Evolutionary conservation across 192 early-diverging fungal genomes (phyloP), one percentile per base, ranked within the genome.

Genomic region (Gaertneriomyces sp.): DNA sequence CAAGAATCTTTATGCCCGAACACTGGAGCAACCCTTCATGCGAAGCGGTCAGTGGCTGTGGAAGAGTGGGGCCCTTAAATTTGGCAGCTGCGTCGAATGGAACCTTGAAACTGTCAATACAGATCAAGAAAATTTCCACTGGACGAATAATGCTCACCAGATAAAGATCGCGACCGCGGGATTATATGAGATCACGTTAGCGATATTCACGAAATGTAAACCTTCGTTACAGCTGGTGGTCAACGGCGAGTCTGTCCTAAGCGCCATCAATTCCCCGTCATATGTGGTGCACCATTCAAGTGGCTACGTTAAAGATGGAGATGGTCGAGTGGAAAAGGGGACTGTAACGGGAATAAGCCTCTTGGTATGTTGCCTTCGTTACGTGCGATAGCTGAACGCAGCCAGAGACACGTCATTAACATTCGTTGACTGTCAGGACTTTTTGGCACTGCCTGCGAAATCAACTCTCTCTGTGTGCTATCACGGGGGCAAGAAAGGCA

Each of bases 191-290:
- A 74, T 84, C 56, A 56, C 68, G 4, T 77, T 81, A 59, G 63
- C 73, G 0, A 72, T 84, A 52, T 84, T 81, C 58, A 72, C 78
- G 38, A 72, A 68, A 43, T 53, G 60, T 46, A 66, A 69, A 46
- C 79, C 80, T 45, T 74, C 77, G 8, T 61, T 84, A 39, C 75
- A 82, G 60, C 25, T 84, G 2, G 69, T 81, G 11, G 76, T 84
- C 17, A 81, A 84, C 61, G 79, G 78, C n/a, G 81, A 83, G 58
- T 74, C 77, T 12, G 81, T 83, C 10, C 38, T 83, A 52, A 77
- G 75, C 11, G 79, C 79, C 16, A 70, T 83, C 49, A 76, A 83
- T 55, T 67, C 79, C 39, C 77, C 81, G 16, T 70, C 75, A 10
- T 83, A 81, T 58, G 69, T 77, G 3, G 79, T 83, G 0, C 75